Conservation (phyloP, 345 rosid genomes). For the Gossypium rotundifolium region DNA sequence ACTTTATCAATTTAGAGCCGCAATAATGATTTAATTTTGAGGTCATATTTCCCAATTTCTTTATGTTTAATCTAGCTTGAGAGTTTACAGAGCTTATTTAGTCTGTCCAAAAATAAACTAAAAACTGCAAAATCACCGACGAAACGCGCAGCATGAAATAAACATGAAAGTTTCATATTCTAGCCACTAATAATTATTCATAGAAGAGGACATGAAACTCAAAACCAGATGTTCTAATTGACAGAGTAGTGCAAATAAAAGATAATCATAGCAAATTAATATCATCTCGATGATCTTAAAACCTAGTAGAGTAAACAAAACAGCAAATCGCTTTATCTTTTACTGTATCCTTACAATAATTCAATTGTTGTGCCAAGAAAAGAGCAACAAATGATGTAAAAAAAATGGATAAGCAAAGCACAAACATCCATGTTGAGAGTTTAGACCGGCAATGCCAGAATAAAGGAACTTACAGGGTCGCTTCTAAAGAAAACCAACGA, state of each 20-base stretch:
- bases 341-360: not conserved
- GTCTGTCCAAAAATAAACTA: not conserved
- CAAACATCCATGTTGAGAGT: not conserved
- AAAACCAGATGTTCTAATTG: not conserved
- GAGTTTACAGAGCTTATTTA: not conserved
- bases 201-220: not conserved
- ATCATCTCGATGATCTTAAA: not conserved
- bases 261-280: not conserved
- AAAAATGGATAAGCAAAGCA: not conserved
- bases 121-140: not conserved
- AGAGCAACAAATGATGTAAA: not conserved
- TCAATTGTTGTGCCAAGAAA: not conserved
- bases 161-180: not conserved
- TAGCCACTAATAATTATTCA: not conserved
- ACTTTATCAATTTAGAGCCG: not conserved
- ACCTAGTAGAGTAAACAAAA: not conserved
- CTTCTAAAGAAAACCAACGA: slow-evolving; percentile 77
- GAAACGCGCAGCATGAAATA: not conserved
- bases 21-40: not conserved
- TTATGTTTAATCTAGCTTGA: not conserved
- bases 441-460: not conserved
- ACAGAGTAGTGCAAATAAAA: not conserved
- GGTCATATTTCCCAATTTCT: not conserved
- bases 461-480: slow-evolving; percentile 51
- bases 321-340: not conserved